Conservation (phyloP, 805 yeast species). For the Clavispora santaluciae region DNA sequence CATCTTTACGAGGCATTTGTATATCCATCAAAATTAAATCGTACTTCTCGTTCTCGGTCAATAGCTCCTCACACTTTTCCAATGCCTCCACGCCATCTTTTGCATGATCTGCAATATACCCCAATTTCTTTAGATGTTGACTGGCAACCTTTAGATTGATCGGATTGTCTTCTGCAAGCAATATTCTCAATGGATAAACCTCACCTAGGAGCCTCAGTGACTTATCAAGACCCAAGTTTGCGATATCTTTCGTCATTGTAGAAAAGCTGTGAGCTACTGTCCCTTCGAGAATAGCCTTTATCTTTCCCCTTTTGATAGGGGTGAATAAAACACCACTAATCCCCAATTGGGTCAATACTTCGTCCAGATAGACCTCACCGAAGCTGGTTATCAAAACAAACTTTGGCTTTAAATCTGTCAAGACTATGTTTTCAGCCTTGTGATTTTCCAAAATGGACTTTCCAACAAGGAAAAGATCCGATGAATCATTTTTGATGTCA, state of each 20-base stretch:
- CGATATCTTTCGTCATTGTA: neutral
- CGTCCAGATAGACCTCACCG: conserved; percentile 23
- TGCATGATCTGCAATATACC: conserved; percentile 49
- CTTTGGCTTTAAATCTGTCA: conserved; percentile 7
- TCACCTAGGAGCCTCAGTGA: conserved; percentile 1
- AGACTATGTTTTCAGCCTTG: conserved; percentile 1
- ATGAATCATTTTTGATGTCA: conserved; percentile 6
- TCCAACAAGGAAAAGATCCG: conserved; percentile 15
- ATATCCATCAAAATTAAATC: conserved; percentile 54
- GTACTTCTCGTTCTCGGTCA: conserved; percentile 29
- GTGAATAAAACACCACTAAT: conserved; percentile 22
- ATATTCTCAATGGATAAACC: conserved; percentile 38
- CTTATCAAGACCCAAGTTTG: neutral
- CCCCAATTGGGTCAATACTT: conserved; percentile 14
- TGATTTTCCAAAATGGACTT: conserved; percentile 8
- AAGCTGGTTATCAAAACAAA: conserved; percentile 25
- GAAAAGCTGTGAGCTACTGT: neutral
- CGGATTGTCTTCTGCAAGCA: conserved; percentile 54
- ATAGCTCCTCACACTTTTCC: conserved; percentile 26
- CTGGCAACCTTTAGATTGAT: conserved; percentile 47
- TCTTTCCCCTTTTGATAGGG: conserved; percentile 25
- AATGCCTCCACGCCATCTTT: conserved; percentile 46
- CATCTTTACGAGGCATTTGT: conserved; percentile 54
- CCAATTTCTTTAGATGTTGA: conserved; percentile 44
- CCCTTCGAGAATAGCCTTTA: conserved; percentile 9